Evolutionary conservation across 1,284 basidiomycete species (phyloP).

Genomic region (Ganoderma boninense): DNA sequence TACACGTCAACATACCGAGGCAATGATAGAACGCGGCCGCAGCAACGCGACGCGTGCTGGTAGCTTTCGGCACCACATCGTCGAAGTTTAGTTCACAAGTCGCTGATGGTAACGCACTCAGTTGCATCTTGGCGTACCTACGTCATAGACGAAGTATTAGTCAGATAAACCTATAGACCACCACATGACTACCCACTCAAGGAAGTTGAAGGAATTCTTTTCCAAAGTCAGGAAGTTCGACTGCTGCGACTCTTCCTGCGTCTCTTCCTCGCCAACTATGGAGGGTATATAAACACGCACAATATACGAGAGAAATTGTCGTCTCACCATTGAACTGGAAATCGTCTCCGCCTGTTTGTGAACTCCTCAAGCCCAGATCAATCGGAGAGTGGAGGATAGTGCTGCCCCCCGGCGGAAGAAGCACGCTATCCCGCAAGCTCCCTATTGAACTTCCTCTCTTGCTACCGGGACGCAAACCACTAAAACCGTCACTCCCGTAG

Average conservation of each 20-base stretch:
- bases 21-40: slow-evolving; percentile 84
- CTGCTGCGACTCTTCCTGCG: slow-evolving; percentile 55
- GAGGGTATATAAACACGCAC: slow-evolving; percentile 32
- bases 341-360: slow-evolving; percentile 60
- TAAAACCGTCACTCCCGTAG: slow-evolving; percentile 53
- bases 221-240: slow-evolving; percentile 69
- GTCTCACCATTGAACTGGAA: slow-evolving; percentile 69
- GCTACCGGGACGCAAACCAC: slow-evolving; percentile 59
- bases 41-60: slow-evolving; percentile 78
- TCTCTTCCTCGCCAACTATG: slow-evolving; percentile 46
- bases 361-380: slow-evolving; percentile 45
- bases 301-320: not conserved
- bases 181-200: slow-evolving; percentile 60
- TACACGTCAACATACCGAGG: slow-evolving; percentile 58
- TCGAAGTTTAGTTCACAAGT: slow-evolving; percentile 65
- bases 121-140: slow-evolving; percentile 83
- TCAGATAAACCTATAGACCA: not conserved
- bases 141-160: not conserved
- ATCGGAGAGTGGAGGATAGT: slow-evolving; percentile 54
- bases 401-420: slow-evolving; percentile 45
- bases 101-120: slow-evolving; percentile 59
- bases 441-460: slow-evolving; percentile 62
- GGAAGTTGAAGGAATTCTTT: slow-evolving; percentile 78
- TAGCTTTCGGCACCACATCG: slow-evolving; percentile 65
- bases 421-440: slow-evolving; percentile 52